Evolutionary conservation across 2,329 filamentous ascomycete species (phyloP).

Genomic region (Diaporthe citri): DNA sequence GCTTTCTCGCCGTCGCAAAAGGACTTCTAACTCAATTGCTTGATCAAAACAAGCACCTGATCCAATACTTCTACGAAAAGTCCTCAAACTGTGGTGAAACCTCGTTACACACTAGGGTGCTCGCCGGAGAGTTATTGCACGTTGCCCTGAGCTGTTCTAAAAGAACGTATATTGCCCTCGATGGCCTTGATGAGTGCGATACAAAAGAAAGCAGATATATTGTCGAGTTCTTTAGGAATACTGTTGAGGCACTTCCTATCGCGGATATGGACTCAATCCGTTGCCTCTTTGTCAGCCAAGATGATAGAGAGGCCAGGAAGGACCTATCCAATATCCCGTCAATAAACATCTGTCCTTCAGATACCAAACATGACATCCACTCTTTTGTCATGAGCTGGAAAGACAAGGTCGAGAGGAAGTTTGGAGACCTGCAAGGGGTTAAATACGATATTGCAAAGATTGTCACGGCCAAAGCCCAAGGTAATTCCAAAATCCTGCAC

Average conservation of each 20-base stretch:
- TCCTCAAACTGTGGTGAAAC: background rate
- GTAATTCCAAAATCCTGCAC: background rate
- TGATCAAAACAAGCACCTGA: background rate
- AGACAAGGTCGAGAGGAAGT: background rate
- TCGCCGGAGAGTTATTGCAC: background rate
- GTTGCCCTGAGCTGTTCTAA: background rate
- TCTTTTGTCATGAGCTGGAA: background rate
- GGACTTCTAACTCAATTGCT: background rate
- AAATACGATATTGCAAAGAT: background rate
- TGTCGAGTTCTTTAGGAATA: background rate
- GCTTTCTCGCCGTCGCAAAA: background rate
- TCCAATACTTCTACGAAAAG: slow-evolving; percentile 2
- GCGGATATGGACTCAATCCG: slow-evolving; percentile 40
- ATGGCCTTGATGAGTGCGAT: background rate
- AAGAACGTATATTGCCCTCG: background rate
- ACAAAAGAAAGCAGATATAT: background rate
- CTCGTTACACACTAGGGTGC: background rate
- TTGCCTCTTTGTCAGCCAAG: slow-evolving; percentile 50
- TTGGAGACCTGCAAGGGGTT: background rate
- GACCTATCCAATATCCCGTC: slow-evolving; percentile 21
- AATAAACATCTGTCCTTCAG: background rate
- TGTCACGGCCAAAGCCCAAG: background rate
- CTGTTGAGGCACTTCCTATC: slow-evolving; percentile 38
- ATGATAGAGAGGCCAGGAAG: slow-evolving; percentile 47
- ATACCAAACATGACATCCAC: background rate